Evolutionary conservation across 768 basidiomycete species (phyloP).

Genomic region (Tricholoma hemisulphureum): DNA sequence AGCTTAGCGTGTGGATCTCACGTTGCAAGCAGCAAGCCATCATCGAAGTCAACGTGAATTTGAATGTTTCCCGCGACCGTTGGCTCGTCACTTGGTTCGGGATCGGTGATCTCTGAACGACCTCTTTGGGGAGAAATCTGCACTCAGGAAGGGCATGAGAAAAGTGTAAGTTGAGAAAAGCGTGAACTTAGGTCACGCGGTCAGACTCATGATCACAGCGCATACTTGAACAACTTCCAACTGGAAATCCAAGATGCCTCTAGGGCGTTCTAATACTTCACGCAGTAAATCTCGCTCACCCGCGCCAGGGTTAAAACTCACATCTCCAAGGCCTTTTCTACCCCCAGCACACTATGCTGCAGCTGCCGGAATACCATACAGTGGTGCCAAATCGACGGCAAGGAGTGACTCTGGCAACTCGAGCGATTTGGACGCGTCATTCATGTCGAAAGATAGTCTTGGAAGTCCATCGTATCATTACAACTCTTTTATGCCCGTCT

Average conservation of each 20-base stretch:
- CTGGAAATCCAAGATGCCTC: conserved; percentile 20
- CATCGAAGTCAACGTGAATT: too few species aligned
- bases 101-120: too few species aligned
- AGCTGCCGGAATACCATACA: conserved; percentile 38
- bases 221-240: too few species aligned
- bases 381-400: conserved; percentile 9
- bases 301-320: conserved; percentile 22
- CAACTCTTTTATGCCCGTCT: conserved; percentile 19
- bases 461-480: conserved; percentile 7
- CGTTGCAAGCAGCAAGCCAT: too few species aligned
- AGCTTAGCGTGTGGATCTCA: too few species aligned
- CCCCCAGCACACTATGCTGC: conserved; percentile 59
- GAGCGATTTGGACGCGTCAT: conserved; percentile 5
- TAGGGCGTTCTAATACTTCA: conserved; percentile 21
- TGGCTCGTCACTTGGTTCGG: too few species aligned
- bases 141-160: too few species aligned
- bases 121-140: too few species aligned
- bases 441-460: neutral
- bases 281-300: conserved; percentile 44
- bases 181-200: too few species aligned
- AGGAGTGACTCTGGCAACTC: conserved; percentile 7
- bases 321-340: conserved; percentile 40
- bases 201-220: too few species aligned
- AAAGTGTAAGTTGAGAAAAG: too few species aligned
- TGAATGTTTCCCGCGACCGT: too few species aligned